These are phyloP conservation scores for Lepraria neglecta DNA, from an alignment of 495 filamentous ascomycete genomes.

Conservation along the genomic window DNA sequence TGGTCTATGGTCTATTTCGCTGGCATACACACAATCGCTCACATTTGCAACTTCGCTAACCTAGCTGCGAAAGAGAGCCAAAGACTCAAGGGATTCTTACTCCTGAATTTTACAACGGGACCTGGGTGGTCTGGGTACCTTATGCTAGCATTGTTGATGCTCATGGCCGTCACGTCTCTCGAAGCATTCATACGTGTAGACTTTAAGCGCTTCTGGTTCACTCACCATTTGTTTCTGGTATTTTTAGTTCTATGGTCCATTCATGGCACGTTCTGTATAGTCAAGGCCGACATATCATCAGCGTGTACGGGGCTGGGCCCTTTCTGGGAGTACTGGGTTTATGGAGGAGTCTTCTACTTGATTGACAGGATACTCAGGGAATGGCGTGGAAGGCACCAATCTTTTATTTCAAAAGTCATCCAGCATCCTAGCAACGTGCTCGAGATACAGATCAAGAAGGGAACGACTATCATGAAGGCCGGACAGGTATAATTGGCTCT, in stretches of 20 bases:
- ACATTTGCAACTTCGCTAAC: conserved; percentile 75
- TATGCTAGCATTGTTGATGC: conserved; percentile 63
- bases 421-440: conserved; percentile 77
- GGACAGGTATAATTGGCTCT: conserved; percentile 47
- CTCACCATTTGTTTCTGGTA: conserved; percentile 68
- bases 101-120: conserved; percentile 63
- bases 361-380: conserved; percentile 64
- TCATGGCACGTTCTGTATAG: conserved; percentile 77
- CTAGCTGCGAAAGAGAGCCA: conserved; percentile 63
- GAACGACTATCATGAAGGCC: conserved; percentile 65
- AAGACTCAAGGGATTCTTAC: conserved; percentile 63
- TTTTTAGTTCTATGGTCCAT: conserved; percentile 80
- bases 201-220: conserved; percentile 77
- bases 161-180: conserved; percentile 62
- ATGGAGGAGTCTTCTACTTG: conserved; percentile 65
- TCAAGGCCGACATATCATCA: conserved; percentile 65
- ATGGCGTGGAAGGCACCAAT: conserved; percentile 64
- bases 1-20: conserved; percentile 80
- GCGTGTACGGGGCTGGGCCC: conserved; percentile 65
- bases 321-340: conserved; percentile 78
- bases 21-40: conserved; percentile 71
- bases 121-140: conserved; percentile 76
- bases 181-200: conserved; percentile 63
- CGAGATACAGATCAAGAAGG: conserved; percentile 83
- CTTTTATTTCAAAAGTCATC: conserved; percentile 75